Evolutionary conservation across 2,329 filamentous ascomycete genomes (phyloP), one percentile per base, ranked within the genome.

Genomic region (Coniochaeta sp.): DNA sequence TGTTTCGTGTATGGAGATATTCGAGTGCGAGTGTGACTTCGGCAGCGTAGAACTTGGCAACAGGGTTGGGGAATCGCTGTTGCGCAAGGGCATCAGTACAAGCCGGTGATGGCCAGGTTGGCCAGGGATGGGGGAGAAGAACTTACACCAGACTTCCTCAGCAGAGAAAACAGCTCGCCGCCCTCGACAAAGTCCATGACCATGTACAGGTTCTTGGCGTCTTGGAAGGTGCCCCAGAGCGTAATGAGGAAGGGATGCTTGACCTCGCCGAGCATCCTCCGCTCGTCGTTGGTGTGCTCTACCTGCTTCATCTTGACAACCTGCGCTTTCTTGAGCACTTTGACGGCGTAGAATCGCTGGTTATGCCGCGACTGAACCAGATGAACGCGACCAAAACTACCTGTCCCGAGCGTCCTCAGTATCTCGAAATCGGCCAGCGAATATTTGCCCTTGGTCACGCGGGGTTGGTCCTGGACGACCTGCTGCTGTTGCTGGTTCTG

Each of bases 251-350:
- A 99, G 12, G 94, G 91, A 71, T 99, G 92, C 70, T 96, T 95
- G 68, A 97, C 94, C 68, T 95, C 88, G 67, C 90, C 89, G 63
- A 99, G 75, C 94, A 99, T 99, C 62, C 82, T 84, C 59, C 94
- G 82, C 75, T 99, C 94, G 71, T 99, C 94, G 65, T 99, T 99
- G 60, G 94, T 99, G 73, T 99, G 94, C 72, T 99, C 94, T 55
- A 99, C 91, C 72, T 99, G 94, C 81, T 99, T 99, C 94, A 99
- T 97, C 77, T 96, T 96, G 70, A 99, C 91, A 51, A 99, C 92
- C 73, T 99, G 94, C 48, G 86, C 86, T 79, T 99, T 99, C 71
- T 99, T 99, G 71, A 99, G 75, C 58, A 99, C 94, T 75, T 99
- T 99, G 71, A 99, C 86, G 45, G 94, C 94, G 72, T 99, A 99